Evolutionary conservation across 805 yeast genomes (phyloP).

Genomic region (Metschnikowia arizonensis): DNA sequence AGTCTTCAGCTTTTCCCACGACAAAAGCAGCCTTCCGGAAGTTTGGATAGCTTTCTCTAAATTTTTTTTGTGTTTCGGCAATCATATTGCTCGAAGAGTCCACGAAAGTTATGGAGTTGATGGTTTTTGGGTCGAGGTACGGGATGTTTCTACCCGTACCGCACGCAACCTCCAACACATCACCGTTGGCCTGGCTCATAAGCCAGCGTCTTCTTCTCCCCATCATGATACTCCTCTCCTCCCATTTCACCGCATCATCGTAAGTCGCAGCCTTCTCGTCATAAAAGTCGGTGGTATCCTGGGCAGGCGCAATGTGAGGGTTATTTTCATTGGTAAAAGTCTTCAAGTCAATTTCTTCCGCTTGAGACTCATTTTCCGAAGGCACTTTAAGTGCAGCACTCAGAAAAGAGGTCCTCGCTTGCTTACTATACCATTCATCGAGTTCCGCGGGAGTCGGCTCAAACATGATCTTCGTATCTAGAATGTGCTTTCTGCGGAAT

Average conservation of each 20-base stretch:
- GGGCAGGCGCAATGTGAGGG: slow-evolving; percentile 55
- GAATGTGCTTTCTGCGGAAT: slow-evolving; percentile 36
- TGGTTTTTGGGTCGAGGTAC: slow-evolving; percentile 50
- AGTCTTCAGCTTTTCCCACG: slow-evolving; percentile 84
- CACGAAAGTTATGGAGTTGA: slow-evolving; percentile 74
- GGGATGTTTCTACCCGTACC: slow-evolving; percentile 94
- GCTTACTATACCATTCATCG: slow-evolving; percentile 38
- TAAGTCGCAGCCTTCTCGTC: slow-evolving; percentile 75
- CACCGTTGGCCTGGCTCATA: slow-evolving; percentile 76
- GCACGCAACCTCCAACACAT: slow-evolving; percentile 89
- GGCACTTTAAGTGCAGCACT: slow-evolving; percentile 23
- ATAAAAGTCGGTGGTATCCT: slow-evolving; percentile 78
- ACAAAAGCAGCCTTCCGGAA: slow-evolving; percentile 78
- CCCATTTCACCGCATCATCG: slow-evolving; percentile 74
- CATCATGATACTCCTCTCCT: slow-evolving; percentile 58
- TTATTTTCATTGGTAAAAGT: slow-evolving; percentile 36
- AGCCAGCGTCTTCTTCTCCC: slow-evolving; percentile 71
- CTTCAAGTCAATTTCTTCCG: neutral
- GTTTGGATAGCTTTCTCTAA: slow-evolving; percentile 60
- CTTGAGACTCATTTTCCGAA: slow-evolving; percentile 15
- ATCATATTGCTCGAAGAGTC: slow-evolving; percentile 88
- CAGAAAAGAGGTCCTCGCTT: slow-evolving; percentile 23
- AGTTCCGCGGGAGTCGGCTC: slow-evolving; percentile 41
- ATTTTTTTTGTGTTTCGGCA: slow-evolving; percentile 70
- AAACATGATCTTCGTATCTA: slow-evolving; percentile 32